phyloP scores from a whole-genome alignment of 257 asterid species.

The Linaria vulgaris region DNA sequence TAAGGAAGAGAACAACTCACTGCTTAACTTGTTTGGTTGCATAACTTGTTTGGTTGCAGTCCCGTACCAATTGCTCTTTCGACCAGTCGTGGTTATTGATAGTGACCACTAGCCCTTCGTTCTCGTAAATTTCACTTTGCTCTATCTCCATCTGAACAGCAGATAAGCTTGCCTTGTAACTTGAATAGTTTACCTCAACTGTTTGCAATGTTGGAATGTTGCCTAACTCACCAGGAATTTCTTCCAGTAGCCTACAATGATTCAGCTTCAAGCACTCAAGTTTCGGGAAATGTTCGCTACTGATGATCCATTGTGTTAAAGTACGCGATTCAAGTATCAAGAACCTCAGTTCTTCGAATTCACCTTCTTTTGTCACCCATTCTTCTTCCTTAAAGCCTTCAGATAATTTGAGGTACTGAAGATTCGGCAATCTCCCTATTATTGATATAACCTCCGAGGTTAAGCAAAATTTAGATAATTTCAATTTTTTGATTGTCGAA shows the following conservation, averaged over 20 bases:
- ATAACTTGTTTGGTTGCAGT: too few relatives aligned
- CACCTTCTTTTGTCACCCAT: slow-evolving; percentile 19
- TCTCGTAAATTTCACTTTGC: not conserved
- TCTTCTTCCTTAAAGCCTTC: not conserved
- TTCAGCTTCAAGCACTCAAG: slow-evolving; percentile 20
- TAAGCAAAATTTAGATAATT: not conserved
- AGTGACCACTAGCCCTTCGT: slow-evolving; percentile 13
- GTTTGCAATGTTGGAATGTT: slow-evolving; percentile 17
- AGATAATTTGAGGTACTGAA: slow-evolving; percentile 9
- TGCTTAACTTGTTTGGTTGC: too few relatives aligned
- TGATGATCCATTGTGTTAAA: slow-evolving; percentile 7
- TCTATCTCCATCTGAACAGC: slow-evolving; percentile 17
- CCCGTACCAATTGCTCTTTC: slow-evolving; percentile 5
- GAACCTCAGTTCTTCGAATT: slow-evolving; percentile 13
- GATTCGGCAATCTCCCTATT: slow-evolving; percentile 16
- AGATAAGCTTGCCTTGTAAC: not conserved
- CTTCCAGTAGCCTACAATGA: not conserved
- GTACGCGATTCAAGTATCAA: slow-evolving; percentile 1
- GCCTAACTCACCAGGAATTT: slow-evolving; percentile 16
- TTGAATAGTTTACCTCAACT: slow-evolving; percentile 12
- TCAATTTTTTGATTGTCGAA: not conserved
- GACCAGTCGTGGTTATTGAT: not conserved
- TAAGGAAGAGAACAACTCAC: too few relatives aligned
- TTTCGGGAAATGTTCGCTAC: slow-evolving; percentile 18
- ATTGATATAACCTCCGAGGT: not conserved